phyloP scores from a whole-genome alignment of 495 filamentous ascomycete genomes.

The Parathielavia appendiculata region DNA sequence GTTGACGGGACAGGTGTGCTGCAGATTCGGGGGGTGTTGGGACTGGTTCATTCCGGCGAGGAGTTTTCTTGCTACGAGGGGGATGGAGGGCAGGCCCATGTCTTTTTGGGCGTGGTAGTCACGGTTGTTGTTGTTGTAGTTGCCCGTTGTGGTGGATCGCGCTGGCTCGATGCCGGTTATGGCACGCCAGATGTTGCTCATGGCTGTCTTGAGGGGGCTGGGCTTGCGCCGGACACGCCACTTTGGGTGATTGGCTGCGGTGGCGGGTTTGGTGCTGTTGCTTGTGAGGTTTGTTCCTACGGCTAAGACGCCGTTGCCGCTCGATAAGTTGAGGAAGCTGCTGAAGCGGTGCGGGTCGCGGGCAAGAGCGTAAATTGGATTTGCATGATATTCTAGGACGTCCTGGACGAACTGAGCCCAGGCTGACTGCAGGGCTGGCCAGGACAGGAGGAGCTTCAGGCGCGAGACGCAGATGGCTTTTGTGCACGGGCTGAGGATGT shows the following conservation, averaged over 20 bases:
- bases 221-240: too few relatives aligned
- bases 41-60: background rate
- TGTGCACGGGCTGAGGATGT: background rate
- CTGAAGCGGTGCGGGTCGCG: background rate
- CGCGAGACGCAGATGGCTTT: background rate
- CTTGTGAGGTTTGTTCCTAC: too few relatives aligned
- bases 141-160: background rate
- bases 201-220: too few relatives aligned
- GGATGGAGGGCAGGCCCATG: background rate
- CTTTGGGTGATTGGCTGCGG: background rate
- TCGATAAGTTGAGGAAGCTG: background rate
- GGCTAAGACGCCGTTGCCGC: background rate
- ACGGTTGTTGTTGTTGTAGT: background rate
- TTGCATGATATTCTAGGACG: background rate
- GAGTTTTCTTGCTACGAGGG: background rate
- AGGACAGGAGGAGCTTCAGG: background rate
- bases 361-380: too few relatives aligned
- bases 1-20: background rate
- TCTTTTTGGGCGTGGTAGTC: background rate
- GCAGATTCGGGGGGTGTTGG: background rate
- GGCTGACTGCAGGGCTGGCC: background rate
- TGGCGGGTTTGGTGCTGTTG: too few relatives aligned
- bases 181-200: background rate
- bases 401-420: background rate
- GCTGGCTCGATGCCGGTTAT: too few relatives aligned